phyloP scores from a whole-genome alignment of 345 rosid genomes.

The Crucihimalaya himalaica region DNA sequence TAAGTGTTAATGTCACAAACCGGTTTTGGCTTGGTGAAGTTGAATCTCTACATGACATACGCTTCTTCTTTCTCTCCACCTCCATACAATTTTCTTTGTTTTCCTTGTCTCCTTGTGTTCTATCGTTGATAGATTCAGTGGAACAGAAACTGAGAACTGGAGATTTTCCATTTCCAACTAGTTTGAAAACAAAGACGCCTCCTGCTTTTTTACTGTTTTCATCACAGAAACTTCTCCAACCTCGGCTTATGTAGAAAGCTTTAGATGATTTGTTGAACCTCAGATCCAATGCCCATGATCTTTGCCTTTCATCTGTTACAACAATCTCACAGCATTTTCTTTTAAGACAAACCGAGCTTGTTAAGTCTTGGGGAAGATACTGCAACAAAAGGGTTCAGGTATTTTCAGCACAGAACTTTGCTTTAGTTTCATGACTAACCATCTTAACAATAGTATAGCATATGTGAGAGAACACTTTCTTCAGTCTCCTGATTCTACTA shows the following conservation, averaged over 20 bases:
- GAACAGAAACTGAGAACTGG: constrained; percentile 5
- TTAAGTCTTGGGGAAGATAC: background rate
- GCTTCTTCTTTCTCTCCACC: background rate
- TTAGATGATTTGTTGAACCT: background rate
- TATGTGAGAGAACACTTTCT: background rate
- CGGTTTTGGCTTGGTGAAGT: background rate
- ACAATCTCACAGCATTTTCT: background rate
- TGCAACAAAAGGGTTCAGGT: constrained; percentile 5
- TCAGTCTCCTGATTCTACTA: background rate
- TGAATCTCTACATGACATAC: background rate
- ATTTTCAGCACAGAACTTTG: background rate
- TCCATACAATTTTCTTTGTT: background rate
- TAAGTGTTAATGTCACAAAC: constrained; percentile 12
- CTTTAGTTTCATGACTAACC: no score
- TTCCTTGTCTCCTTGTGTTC: background rate
- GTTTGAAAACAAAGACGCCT: background rate
- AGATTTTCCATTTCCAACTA: background rate
- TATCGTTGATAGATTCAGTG: background rate
- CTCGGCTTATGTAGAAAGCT: constrained; percentile 6
- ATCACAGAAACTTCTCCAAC: constrained; percentile 15
- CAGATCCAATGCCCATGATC: background rate
- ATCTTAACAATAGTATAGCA: background rate
- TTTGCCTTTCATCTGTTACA: background rate
- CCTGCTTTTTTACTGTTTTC: background rate
- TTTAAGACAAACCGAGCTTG: background rate